These are phyloP conservation scores for Theobroma grandiflorum DNA, from an alignment of 441 rosid genomes.

Conservation along the genomic window DNA sequence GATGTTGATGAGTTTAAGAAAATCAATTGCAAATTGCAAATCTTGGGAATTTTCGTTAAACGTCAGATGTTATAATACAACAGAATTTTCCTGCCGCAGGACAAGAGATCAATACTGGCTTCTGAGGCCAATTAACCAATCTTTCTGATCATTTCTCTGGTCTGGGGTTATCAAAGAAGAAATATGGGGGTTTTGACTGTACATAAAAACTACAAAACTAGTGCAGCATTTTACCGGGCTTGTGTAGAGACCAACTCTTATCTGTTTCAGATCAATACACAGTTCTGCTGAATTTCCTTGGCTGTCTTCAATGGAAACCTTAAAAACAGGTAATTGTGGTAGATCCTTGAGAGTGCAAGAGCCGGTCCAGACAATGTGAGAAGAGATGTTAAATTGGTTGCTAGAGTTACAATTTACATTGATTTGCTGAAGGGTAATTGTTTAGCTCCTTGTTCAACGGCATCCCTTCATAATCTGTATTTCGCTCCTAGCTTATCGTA, in stretches of 20 bases:
- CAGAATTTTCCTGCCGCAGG: not conserved
- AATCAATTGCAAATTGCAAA: conserved; percentile 1
- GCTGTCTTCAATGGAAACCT: conserved; percentile 14
- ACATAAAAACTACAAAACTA: conserved; percentile 49
- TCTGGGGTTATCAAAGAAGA: not conserved
- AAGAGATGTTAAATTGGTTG: conserved; percentile 31
- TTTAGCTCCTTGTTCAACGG: conserved; percentile 69
- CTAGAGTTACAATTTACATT: conserved; percentile 34
- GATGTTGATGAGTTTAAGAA: not conserved
- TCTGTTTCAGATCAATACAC: conserved; percentile 47
- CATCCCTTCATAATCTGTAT: conserved; percentile 87
- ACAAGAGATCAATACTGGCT: conserved; percentile 15
- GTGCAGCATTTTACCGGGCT: conserved; percentile 44
- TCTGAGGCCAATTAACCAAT: conserved; percentile 8
- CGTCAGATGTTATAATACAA: conserved; percentile 22
- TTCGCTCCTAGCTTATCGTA: conserved; percentile 93
- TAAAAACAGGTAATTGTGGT: not conserved
- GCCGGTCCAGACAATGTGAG: conserved; percentile 19
- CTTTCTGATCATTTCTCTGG: not conserved
- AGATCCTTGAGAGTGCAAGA: conserved; percentile 5
- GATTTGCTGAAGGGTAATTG: conserved; percentile 66
- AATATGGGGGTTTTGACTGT: conserved; percentile 37
- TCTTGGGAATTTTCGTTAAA: conserved; percentile 29
- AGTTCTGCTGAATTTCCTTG: conserved; percentile 24
- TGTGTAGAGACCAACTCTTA: conserved; percentile 33